These are phyloP conservation scores for Leccinum arenicola DNA, from an alignment of 768 basidiomycete species.

Conservation along the genomic window DNA sequence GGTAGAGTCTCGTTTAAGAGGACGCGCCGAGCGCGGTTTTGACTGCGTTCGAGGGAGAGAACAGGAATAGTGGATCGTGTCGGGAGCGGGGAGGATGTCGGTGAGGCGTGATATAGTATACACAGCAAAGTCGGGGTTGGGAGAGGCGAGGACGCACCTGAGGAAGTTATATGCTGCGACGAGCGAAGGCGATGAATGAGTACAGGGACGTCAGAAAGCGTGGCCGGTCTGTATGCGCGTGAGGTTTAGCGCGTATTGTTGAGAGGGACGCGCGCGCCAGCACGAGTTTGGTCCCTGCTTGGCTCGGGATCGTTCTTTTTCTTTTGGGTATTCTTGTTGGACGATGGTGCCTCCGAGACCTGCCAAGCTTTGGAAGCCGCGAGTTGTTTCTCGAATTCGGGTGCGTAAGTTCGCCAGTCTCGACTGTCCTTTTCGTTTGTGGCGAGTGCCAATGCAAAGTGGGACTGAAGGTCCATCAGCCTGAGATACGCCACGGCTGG, in stretches of 20 bases:
- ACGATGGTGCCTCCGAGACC: slow-evolving; percentile 19
- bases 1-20: too few relatives aligned
- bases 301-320: slow-evolving; percentile 23
- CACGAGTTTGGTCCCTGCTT: slow-evolving; percentile 21
- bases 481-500: slow-evolving; percentile 18
- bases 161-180: slow-evolving; percentile 22
- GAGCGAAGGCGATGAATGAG: slow-evolving; percentile 10
- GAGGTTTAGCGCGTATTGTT: slow-evolving; percentile 1
- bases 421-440: not conserved
- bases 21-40: not conserved
- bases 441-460: slow-evolving; percentile 14
- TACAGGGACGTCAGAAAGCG: slow-evolving; percentile 17
- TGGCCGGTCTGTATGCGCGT: slow-evolving; percentile 17
- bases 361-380: slow-evolving; percentile 18
- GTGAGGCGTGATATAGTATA: slow-evolving; percentile 12
- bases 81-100: slow-evolving; percentile 19
- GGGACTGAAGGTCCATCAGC: slow-evolving; percentile 24
- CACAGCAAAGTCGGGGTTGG: slow-evolving; percentile 3
- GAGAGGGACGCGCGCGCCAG: slow-evolving; percentile 5
- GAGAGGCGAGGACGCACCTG: slow-evolving; percentile 13
- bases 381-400: slow-evolving; percentile 27
- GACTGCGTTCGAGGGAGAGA: slow-evolving; percentile 5
- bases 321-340: slow-evolving; percentile 22
- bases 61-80: slow-evolving; percentile 20
- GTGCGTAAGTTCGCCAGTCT: slow-evolving; percentile 27